A percentile compares a stretch with the other conserved stretches of the same genome.
Conservation (phyloP, 2,329 filamentous ascomycete genomes). For the Aureobasidium lini region DNA sequence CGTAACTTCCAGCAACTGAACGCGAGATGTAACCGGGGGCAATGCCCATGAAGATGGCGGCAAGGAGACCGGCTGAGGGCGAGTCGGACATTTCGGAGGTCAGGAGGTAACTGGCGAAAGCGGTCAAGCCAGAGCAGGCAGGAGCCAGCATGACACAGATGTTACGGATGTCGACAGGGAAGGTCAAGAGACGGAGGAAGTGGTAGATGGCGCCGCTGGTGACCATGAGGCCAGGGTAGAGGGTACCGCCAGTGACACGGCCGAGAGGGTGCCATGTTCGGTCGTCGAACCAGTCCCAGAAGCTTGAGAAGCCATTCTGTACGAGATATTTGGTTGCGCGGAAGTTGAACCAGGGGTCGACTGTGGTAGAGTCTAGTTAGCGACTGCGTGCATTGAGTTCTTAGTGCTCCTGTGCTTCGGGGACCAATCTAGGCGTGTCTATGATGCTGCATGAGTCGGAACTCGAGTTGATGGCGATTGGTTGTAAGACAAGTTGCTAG, state of each 20-base stretch:
- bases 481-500: neutral
- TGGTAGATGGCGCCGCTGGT: slow-evolving; percentile 97
- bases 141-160: slow-evolving; percentile 96
- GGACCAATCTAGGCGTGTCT: neutral
- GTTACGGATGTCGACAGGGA: slow-evolving; percentile 97
- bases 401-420: neutral
- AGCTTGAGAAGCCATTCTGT: slow-evolving; percentile 93
- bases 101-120: slow-evolving; percentile 85
- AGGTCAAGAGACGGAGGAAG: slow-evolving; percentile 73
- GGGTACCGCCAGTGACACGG: slow-evolving; percentile 95
- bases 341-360: slow-evolving; percentile 99
- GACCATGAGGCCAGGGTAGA: slow-evolving; percentile 98
- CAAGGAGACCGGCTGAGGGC: slow-evolving; percentile 86
- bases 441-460: neutral
- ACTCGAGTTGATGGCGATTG: too few relatives aligned
- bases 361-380: slow-evolving; percentile 39
- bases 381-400: neutral
- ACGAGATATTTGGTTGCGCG: slow-evolving; percentile 96
- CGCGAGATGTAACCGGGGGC: slow-evolving; percentile 95
- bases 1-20: slow-evolving; percentile 96
- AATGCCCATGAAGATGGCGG: slow-evolving; percentile 95
- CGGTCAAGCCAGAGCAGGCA: slow-evolving; percentile 87
- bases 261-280: slow-evolving; percentile 99
- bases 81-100: slow-evolving; percentile 97
- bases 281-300: slow-evolving; percentile 99